Base-by-base conservation (phyloP, 805 yeast genomes). In the Saccharomycopsis synnaedendra region DNA sequence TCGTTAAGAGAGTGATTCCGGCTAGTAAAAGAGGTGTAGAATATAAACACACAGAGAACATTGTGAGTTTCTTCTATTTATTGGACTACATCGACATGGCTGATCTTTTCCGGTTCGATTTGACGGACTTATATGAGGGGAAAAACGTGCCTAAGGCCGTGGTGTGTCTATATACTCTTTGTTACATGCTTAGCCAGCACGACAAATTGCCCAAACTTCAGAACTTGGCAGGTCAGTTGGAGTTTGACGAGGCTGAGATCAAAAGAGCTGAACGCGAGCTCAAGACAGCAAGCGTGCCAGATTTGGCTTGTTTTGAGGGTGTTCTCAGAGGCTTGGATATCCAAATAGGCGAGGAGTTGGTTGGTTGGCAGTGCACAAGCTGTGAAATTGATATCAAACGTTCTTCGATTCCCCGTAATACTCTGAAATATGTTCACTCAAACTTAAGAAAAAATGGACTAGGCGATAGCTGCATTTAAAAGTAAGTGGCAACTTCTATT, bases 101-200 rank as follows among this genome's bases (percentile, higher is more conserved):
- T 1, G 89, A 85, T 47, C 71, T 88, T 47, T 93, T 89, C 61
- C 74, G 84, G 44, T 93, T 93, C 60, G 98, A 90, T 61, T 74
- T 90, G 50, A 88, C 95, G 3, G 98, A 93, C 63, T 69, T 93
- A 35, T 93, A 88, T 64, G 97, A 93, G 59, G 81, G 82, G 60
- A 88, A 87, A 58, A 85, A 90, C 59, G 76, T 89, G 19, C 97
- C 97, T 9, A 88, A 86, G 59, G 97, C 93, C 29, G 83, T 93
- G 60, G 88, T 87, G 63, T 89, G 97, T 56, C 64, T 93, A 37
- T 96, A 90, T 65, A 96, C 97, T 3, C 65, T 90, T 54, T 80
- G 88, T 44, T 85, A 76, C 55, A 76, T 86, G 60, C 69, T 93
- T 47, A 72, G 81, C 27, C 70, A 72, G 55, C 69, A 76, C 31